Conservation (phyloP, 73 alveolate species). For the Effrenium voratum region DNA sequence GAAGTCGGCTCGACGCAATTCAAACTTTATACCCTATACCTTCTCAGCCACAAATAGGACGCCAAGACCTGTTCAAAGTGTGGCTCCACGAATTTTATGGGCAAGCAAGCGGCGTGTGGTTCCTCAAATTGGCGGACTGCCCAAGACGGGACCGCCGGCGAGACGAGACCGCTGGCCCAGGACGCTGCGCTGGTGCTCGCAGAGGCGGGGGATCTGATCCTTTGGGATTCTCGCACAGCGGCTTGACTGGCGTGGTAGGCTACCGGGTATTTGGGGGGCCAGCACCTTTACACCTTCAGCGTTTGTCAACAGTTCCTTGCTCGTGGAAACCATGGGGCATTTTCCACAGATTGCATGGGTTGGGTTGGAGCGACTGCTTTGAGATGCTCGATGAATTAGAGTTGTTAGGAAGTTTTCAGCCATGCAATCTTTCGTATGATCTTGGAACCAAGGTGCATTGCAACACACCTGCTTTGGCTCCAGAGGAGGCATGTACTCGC, state of each 20-base stretch:
- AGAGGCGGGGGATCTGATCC: slow-evolving; percentile 67
- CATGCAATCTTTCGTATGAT: not conserved
- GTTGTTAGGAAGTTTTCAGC: too few species aligned
- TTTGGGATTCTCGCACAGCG: slow-evolving; percentile 86
- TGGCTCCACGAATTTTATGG: not conserved
- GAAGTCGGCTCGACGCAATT: not conserved
- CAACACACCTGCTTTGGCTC: slow-evolving; percentile 45
- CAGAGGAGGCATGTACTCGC: not conserved
- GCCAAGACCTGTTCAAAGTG: not conserved
- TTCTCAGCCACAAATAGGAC: not conserved
- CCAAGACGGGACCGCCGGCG: not conserved
- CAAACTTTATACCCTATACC: not conserved
- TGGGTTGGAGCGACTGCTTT: not conserved
- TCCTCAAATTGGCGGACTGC: too few species aligned
- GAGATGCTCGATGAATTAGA: not conserved
- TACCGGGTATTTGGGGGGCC: too few species aligned
- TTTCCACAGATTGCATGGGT: not conserved
- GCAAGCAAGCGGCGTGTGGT: too few species aligned
- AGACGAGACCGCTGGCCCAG: not conserved
- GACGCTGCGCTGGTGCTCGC: slow-evolving; percentile 74
- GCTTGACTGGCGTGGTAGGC: not conserved
- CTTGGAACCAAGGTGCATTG: slow-evolving; percentile 39
- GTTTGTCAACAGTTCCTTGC: too few species aligned
- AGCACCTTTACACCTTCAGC: too few species aligned
- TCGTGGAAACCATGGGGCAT: not conserved